Base-by-base conservation (phyloP, 129 eudicot genomes). In the Silybum marianum region DNA sequence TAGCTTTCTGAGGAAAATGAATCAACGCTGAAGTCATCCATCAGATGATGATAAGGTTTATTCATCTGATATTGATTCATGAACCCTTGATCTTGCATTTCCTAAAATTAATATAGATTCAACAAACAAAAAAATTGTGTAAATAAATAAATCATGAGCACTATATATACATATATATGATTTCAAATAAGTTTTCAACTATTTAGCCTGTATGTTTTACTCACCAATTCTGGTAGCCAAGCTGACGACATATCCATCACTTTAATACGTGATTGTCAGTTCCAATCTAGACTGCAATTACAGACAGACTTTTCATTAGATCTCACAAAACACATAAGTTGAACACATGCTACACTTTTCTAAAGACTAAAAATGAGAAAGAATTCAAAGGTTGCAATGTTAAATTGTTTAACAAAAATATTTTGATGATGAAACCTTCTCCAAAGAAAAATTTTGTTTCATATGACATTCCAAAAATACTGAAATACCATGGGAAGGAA, bases 41-140 rank as follows among this genome's bases (percentile, higher is more conserved):
- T 83, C 34, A 83, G 69, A 78, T 46, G 86, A 42, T 78, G 83
- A 83, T 83, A 83, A 63, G 86, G 83, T 83, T 66, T 83, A 78
- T 72, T 83, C 83, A 83, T 83, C 71, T 83, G 86, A 78, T 78
- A 83, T 48, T 83, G 86, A 78, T 83, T 78, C 79, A 78, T 63
- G 79, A 83, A 83, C 75, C 86, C 86, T 83, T 83, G 86, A 73
- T 78, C 86, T 73, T 83, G 86, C 83, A 83, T 83, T 73, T 83
- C 86, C 86, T 83, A 32, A 22, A 77, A 32, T 32, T 32, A 32
- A 21, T 25, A 77, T 8, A 21, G 73, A 60, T 83, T 63, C 78
- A 77, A 76, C 78, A 58, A 70, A 83, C 78, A 66, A 6, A 81
- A 30, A 30, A 14, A 67, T 9, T 18, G 12, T 44, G 54, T 28